These are phyloP conservation scores for Penicillium psychrofluorescens DNA, from an alignment of 495 filamentous ascomycete species.

Conservation along the genomic window DNA sequence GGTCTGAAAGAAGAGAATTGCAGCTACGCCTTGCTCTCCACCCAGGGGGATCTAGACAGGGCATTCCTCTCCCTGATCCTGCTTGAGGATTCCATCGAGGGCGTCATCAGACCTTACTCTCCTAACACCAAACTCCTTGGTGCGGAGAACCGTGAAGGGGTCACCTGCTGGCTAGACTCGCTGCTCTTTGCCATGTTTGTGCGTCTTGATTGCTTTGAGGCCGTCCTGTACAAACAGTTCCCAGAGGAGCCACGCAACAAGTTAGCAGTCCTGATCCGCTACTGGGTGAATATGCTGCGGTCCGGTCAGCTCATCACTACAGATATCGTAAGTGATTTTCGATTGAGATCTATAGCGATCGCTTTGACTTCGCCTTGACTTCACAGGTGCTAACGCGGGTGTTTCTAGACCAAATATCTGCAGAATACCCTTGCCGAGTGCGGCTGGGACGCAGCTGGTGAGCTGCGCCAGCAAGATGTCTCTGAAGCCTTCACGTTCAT, in stretches of 20 bases:
- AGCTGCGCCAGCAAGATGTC: slow-evolving; percentile 77
- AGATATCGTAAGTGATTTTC: slow-evolving; percentile 63
- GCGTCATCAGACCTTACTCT: slow-evolving; percentile 68
- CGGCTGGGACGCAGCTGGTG: slow-evolving; percentile 80
- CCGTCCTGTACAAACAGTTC: slow-evolving; percentile 70
- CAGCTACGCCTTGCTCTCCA: slow-evolving; percentile 58
- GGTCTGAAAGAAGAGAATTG: slow-evolving; percentile 46
- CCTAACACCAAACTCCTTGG: slow-evolving; percentile 66
- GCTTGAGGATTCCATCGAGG: slow-evolving; percentile 71
- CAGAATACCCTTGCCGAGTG: slow-evolving; percentile 79
- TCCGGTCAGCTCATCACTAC: slow-evolving; percentile 77
- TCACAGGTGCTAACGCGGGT: slow-evolving; percentile 19
- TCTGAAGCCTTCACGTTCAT: slow-evolving; percentile 96
- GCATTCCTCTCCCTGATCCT: slow-evolving; percentile 69
- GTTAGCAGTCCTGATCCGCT: slow-evolving; percentile 63
- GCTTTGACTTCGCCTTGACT: background rate
- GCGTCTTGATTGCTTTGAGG: slow-evolving; percentile 80
- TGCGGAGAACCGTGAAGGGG: slow-evolving; percentile 75
- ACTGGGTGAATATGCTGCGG: slow-evolving; percentile 91
- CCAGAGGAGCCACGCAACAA: slow-evolving; percentile 58
- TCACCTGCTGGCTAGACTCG: slow-evolving; percentile 88
- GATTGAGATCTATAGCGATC: background rate
- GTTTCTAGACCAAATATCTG: slow-evolving; percentile 63
- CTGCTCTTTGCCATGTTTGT: slow-evolving; percentile 98
- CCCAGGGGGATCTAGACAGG: slow-evolving; percentile 61